These are phyloP conservation scores for Tilletia caries DNA, from an alignment of 1,284 basidiomycete genomes.

Conservation along the genomic window DNA sequence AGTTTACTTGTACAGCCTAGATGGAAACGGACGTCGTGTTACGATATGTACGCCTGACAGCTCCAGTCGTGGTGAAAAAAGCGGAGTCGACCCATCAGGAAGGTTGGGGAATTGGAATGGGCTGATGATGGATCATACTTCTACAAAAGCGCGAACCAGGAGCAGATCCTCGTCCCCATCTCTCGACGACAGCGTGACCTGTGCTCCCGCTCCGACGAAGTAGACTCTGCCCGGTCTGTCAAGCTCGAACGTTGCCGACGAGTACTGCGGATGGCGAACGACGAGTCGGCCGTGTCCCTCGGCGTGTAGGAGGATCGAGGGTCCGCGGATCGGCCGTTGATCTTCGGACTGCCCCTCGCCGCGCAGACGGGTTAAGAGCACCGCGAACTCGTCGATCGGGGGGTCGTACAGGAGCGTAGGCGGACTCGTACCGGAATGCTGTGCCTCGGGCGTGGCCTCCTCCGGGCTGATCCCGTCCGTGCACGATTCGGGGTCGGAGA, in stretches of 20 bases:
- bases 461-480: slow-evolving; percentile 51
- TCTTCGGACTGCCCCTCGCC: slow-evolving; percentile 59
- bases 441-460: slow-evolving; percentile 6
- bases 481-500: slow-evolving; percentile 30
- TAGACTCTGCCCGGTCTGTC: slow-evolving; percentile 67
- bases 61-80: too few species aligned
- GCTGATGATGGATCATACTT: too few species aligned
- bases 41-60: too few species aligned
- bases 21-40: too few species aligned
- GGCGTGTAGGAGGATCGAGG: slow-evolving; percentile 77
- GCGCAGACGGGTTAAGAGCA: slow-evolving; percentile 65
- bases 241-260: slow-evolving; percentile 4
- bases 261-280: slow-evolving; percentile 9
- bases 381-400: slow-evolving; percentile 89
- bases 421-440: neutral
- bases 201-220: slow-evolving; percentile 74
- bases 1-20: too few species aligned
- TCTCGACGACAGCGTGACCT: slow-evolving; percentile 58
- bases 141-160: slow-evolving; percentile 16
- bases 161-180: neutral
- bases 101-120: too few species aligned
- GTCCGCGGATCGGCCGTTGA: slow-evolving; percentile 70
- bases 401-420: slow-evolving; percentile 72
- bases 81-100: too few species aligned
- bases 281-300: slow-evolving; percentile 63